Evolutionary conservation across 768 basidiomycete species (phyloP), one percentile per base, ranked within the genome.

Genomic region (Pleurotus giganteus): DNA sequence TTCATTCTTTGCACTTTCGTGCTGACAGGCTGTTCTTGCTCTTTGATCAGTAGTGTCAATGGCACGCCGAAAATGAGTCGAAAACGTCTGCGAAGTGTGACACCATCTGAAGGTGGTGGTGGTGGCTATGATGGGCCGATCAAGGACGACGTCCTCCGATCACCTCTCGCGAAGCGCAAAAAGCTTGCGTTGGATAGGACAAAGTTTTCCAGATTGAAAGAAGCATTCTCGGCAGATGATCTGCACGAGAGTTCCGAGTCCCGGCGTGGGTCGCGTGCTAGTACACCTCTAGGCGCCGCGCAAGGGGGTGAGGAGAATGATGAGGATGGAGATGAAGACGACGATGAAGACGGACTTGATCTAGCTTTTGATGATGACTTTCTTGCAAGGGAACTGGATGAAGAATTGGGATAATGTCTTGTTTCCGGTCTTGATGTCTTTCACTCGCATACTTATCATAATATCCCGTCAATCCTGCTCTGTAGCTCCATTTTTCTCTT

Each of bases 151-250:
- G 60, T 64, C 11, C 69, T 84, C 21, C 77, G 83, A 13, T 91
- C 89, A 2, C 89, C 89, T 1, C 74, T 89, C 37, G 82, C 88
- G 17, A 94, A 93, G 70, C 82, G 91, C 68, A 91, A 89, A 74
- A 90, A 85, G 69, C 61, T 91, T 34, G 81, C 79, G 5, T 77
- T 83, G 11, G 85, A 84, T 37, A 81, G 89, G 37, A 76, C 77
- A 11, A 84, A 85, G 47, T 71, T 76, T 53, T 91, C 89, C 15
- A 80, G 76, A 62, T 72, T 90, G 52, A 91, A 91, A 65, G 85
- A 86, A 60, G 82, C 77, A 11, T 75, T 86, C 36, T 77, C 75
- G 17, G 83, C 82, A 13, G 77, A 81, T 32, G 82, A 86, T 31
- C 65, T 84, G 21, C 61, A 37, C 4, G 17, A 27, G 31, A 55